Evolutionary conservation across 1,284 basidiomycete genomes (phyloP).

Genomic region (Ustanciosporium gigantosporum): DNA sequence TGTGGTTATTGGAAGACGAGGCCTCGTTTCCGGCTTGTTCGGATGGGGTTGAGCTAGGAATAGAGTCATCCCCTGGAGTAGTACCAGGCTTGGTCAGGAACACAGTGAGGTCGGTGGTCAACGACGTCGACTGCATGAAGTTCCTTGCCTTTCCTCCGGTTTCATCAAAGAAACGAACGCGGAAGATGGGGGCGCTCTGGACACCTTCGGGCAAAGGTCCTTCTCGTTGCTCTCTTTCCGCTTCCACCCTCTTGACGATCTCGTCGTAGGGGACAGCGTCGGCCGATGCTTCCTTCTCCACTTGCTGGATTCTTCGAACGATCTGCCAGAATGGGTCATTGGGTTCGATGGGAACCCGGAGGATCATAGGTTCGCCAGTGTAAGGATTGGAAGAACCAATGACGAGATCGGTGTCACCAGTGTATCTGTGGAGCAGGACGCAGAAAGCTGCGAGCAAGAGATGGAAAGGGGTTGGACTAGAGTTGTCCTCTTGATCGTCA

Average conservation of each 20-base stretch:
- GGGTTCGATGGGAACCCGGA: constrained; percentile 82
- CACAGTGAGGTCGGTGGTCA: constrained; percentile 89
- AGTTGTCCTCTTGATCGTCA: constrained; percentile 30
- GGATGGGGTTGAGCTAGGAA: not conserved
- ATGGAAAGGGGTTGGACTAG: constrained; percentile 79
- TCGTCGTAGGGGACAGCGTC: constrained; percentile 83
- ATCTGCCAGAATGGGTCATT: constrained; percentile 89
- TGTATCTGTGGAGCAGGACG: constrained; percentile 90
- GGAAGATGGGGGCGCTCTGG: constrained; percentile 69
- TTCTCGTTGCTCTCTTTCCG: constrained; percentile 39
- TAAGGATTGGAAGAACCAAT: constrained; percentile 79
- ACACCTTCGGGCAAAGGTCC: constrained; percentile 35
- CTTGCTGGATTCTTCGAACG: constrained; percentile 79
- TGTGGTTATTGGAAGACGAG: constrained; percentile 4
- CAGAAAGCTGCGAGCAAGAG: constrained; percentile 87
- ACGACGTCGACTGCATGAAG: constrained; percentile 63
- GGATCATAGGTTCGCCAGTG: constrained; percentile 78
- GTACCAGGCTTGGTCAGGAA: constrained; percentile 62
- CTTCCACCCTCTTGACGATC: constrained; percentile 68
- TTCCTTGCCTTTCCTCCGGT: constrained; percentile 68
- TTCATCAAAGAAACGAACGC: constrained; percentile 94
- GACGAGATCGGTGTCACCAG: constrained; percentile 90
- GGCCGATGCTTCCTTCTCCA: constrained; percentile 79
- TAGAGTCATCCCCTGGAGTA: constrained; percentile 33
- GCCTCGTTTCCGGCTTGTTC: constrained; percentile 7